Evolutionary conservation across 352 stramenopile genomes (phyloP).

Genomic region (Phytophthora cactorum): DNA sequence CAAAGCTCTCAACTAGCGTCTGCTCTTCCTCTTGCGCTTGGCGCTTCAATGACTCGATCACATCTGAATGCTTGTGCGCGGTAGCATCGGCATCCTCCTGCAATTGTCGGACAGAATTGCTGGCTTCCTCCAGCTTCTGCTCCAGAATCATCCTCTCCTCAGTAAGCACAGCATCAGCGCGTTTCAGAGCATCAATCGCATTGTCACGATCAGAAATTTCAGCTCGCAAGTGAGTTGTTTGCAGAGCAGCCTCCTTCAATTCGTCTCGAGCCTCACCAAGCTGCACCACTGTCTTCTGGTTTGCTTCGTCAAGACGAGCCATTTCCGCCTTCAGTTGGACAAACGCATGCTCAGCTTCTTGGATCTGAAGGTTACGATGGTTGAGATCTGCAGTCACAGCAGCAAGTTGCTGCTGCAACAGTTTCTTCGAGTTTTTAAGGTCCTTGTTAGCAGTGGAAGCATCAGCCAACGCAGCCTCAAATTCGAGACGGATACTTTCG

Average conservation of each 20-base stretch:
- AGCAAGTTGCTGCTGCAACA: constrained; percentile 30
- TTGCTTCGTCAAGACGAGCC: constrained; percentile 27
- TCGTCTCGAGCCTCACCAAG: constrained; percentile 19
- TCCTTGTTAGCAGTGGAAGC: constrained; percentile 33
- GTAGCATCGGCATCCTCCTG: constrained; percentile 19
- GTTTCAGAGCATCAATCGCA: constrained; percentile 25
- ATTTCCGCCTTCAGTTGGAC: constrained; percentile 29
- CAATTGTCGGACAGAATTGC: constrained; percentile 21
- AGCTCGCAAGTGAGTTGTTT: constrained; percentile 14
- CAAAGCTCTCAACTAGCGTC: constrained; percentile 25
- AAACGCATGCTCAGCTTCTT: constrained; percentile 26
- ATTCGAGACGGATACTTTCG: constrained; percentile 37
- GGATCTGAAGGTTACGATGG: constrained; percentile 23
- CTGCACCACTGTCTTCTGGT: constrained; percentile 11
- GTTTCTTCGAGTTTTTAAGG: constrained; percentile 24
- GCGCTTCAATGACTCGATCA: constrained; percentile 20
- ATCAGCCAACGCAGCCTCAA: constrained; percentile 46
- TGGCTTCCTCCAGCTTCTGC: constrained; percentile 29
- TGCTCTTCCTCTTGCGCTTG: constrained; percentile 25
- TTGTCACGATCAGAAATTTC: constrained; percentile 26
- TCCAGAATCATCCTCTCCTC: constrained; percentile 29
- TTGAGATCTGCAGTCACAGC: constrained; percentile 20
- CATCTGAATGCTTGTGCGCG: constrained; percentile 23
- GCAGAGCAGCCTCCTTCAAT: constrained; percentile 21
- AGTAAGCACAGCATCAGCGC: constrained; percentile 5